Evolutionary conservation across 2,329 filamentous ascomycete species (phyloP).

Genomic region (Diplodia intermedia): DNA sequence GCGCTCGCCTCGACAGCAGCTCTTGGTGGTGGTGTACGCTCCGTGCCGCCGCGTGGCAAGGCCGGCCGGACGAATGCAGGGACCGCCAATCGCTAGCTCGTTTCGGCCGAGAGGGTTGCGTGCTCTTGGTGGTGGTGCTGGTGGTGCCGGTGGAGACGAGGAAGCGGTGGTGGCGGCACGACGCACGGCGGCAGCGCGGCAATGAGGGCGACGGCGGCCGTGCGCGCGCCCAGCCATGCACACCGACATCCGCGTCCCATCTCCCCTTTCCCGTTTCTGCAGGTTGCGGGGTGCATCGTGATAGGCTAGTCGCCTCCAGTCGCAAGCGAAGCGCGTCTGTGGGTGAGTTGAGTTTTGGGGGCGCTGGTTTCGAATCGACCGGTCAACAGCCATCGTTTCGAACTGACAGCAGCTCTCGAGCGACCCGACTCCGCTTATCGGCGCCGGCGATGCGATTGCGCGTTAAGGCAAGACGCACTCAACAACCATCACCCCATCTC

Average conservation of each 20-base stretch:
- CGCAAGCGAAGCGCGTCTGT: not conserved
- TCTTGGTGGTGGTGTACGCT: not conserved
- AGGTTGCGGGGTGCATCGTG: conserved; percentile 2
- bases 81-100: not conserved
- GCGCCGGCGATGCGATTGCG: not conserved
- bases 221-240: not conserved
- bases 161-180: not conserved
- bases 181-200: not conserved
- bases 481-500: not conserved
- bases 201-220: not conserved
- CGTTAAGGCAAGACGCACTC: not conserved
- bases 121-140: no score
- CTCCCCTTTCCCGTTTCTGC: conserved; percentile 2
- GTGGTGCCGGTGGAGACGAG: not conserved
- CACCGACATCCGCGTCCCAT: conserved; percentile 20
- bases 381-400: not conserved
- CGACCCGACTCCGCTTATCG: not conserved
- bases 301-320: not conserved
- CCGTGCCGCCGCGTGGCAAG: not conserved
- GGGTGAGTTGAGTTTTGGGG: not conserved
- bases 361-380: not conserved
- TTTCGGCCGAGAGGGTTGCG: not conserved
- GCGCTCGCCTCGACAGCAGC: no score
- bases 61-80: not conserved
- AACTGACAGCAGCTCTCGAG: no score